A percentile compares a stretch with the other conserved stretches of the same genome.
Conservation (phyloP, 2,329 filamentous ascomycete genomes). For the Diaporthe sp. region DNA sequence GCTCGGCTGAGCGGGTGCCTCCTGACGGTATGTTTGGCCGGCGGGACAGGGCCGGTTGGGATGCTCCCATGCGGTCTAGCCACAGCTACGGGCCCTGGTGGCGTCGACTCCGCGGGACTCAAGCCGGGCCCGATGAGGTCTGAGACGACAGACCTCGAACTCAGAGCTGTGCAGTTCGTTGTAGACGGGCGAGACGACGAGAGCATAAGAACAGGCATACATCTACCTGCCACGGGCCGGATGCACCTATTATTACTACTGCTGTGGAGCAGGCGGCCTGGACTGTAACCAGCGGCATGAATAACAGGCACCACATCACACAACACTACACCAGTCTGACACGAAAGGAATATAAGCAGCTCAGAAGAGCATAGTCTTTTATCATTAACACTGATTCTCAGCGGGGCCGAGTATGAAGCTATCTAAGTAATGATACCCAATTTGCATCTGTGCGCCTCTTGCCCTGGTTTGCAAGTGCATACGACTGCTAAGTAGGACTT, state of each 20-base stretch:
- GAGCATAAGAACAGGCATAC: not conserved
- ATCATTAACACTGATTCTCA: slow-evolving; percentile 31
- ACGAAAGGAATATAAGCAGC: not conserved
- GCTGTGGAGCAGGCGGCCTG: too few relatives aligned
- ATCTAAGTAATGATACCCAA: slow-evolving; percentile 33
- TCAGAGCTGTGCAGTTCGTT: not conserved
- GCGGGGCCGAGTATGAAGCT: slow-evolving; percentile 13
- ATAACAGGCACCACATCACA: not conserved
- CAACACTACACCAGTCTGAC: not conserved
- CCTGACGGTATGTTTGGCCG: not conserved
- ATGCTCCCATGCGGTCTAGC: not conserved
- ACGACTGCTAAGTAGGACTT: not conserved
- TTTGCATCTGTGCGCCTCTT: not conserved
- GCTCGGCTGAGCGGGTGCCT: not conserved
- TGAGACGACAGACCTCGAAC: not conserved
- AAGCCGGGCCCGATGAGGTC: not conserved
- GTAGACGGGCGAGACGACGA: too few relatives aligned
- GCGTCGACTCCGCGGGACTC: not conserved
- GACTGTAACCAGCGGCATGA: not conserved
- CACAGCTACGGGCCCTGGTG: not conserved
- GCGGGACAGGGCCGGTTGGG: not conserved
- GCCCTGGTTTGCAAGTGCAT: slow-evolving; percentile 4
- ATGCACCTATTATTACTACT: not conserved
- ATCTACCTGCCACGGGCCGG: not conserved
- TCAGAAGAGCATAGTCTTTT: slow-evolving; percentile 27